Evolutionary conservation across 2,329 filamentous ascomycete genomes (phyloP).

Genomic region (Acrodontium crateriforme): DNA sequence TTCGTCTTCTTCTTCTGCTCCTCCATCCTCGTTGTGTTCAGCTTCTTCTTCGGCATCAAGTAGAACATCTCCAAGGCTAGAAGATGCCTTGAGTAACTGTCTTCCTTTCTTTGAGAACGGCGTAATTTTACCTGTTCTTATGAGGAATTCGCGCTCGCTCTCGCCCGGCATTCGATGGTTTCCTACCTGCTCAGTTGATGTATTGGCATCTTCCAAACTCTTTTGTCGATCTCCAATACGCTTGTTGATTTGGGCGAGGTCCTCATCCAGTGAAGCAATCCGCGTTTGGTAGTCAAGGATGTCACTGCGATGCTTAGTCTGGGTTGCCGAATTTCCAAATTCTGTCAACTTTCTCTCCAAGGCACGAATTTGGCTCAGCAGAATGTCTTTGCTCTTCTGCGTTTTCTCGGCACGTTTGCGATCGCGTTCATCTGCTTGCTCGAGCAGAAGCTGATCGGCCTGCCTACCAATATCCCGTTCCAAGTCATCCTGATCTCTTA

Average conservation of each 20-base stretch:
- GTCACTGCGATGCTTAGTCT: constrained; percentile 48
- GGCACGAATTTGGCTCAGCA: constrained; percentile 51
- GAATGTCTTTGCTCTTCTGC: constrained; percentile 38
- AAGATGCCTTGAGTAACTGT: constrained; percentile 48
- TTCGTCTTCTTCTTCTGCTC: constrained; percentile 13
- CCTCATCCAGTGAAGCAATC: constrained; percentile 50
- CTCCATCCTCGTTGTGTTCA: constrained; percentile 33
- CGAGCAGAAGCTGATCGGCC: constrained; percentile 45
- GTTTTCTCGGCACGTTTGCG: constrained; percentile 48
- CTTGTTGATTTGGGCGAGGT: constrained; percentile 65
- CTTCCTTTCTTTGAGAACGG: constrained; percentile 73
- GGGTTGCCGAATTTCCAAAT: constrained; percentile 40
- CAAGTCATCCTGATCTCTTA: constrained; percentile 77
- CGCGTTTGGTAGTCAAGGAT: constrained; percentile 52
- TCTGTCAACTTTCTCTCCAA: constrained; percentile 43
- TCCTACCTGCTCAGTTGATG: constrained; percentile 32
- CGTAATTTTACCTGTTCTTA: constrained; percentile 93
- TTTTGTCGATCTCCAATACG: constrained; percentile 66
- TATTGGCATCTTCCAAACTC: constrained; percentile 18
- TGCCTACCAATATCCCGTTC: constrained; percentile 69
- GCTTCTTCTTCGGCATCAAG: constrained; percentile 67
- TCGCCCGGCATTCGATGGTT: constrained; percentile 61
- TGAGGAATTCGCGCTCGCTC: constrained; percentile 74
- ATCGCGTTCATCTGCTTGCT: constrained; percentile 51
- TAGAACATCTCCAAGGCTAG: constrained; percentile 62